A percentile compares a stretch with the other conserved stretches of the same genome.
phyloP scores from a whole-genome alignment of 1,139 yeast species.

The Yamadazyma dendronema region DNA sequence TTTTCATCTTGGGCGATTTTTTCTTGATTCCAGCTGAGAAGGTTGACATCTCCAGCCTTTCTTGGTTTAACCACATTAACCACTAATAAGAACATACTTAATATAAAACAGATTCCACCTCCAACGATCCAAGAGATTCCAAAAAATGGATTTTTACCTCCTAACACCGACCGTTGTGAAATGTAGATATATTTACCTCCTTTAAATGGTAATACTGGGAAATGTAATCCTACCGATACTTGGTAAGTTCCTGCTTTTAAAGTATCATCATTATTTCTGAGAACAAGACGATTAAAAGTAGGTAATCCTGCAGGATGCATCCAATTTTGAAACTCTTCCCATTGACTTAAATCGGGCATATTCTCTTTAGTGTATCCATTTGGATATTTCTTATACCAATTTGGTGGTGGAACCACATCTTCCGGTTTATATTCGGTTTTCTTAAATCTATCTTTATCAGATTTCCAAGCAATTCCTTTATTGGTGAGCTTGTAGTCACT shows the following conservation, averaged over 20 bases:
- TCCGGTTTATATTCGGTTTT: slow-evolving; percentile 54
- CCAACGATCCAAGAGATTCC: slow-evolving; percentile 90
- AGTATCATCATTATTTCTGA: slow-evolving; percentile 69
- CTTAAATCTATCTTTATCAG: slow-evolving; percentile 58
- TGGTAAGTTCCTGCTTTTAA: slow-evolving; percentile 69
- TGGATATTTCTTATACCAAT: slow-evolving; percentile 66
- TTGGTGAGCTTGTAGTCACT: slow-evolving; percentile 51
- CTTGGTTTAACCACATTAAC: slow-evolving; percentile 69
- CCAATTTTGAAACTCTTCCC: slow-evolving; percentile 90
- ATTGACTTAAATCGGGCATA: slow-evolving; percentile 56
- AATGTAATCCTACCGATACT: slow-evolving; percentile 74
- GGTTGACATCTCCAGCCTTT: slow-evolving; percentile 68
- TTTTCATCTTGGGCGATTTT: slow-evolving; percentile 2
- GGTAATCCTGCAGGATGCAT: slow-evolving; percentile 94
- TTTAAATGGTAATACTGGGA: slow-evolving; percentile 79
- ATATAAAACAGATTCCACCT: slow-evolving; percentile 78
- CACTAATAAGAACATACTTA: slow-evolving; percentile 57
- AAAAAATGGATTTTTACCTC: slow-evolving; percentile 84
- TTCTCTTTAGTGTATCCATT: slow-evolving; percentile 67
- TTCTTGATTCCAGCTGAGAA: slow-evolving; percentile 71
- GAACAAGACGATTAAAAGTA: slow-evolving; percentile 75
- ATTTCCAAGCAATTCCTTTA: slow-evolving; percentile 64
- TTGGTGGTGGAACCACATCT: slow-evolving; percentile 78
- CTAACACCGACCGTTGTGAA: slow-evolving; percentile 82
- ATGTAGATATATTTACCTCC: slow-evolving; percentile 81